Percentiles rank a stretch among this genome's conserved stretches.
Evolutionary conservation across 208 protist genomes (phyloP).

Genomic region (Acanthamoeba polyphaga): DNA sequence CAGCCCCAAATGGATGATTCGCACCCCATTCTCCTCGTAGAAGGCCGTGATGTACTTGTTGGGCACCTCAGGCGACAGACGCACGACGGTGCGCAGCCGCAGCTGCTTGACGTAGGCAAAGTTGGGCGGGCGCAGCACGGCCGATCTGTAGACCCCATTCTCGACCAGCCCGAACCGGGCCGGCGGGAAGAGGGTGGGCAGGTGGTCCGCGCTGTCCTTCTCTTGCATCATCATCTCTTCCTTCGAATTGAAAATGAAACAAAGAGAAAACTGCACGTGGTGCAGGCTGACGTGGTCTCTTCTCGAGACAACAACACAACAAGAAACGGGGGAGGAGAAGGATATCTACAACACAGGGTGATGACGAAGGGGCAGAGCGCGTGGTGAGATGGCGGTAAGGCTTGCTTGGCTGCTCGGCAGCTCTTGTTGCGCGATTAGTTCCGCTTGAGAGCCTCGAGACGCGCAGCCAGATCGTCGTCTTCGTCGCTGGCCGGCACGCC

Average conservation of each 20-base stretch:
- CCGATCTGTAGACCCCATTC: constrained; percentile 95
- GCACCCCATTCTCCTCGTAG: constrained; percentile 94
- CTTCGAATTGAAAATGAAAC: background rate
- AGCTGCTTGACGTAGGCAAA: constrained; percentile 97
- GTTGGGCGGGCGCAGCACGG: constrained; percentile 94
- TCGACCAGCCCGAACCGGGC: constrained; percentile 96
- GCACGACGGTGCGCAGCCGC: constrained; percentile 95
- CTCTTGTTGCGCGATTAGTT: background rate
- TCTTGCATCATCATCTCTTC: background rate
- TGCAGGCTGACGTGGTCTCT: no score
- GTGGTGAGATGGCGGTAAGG: no score
- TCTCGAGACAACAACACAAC: no score
- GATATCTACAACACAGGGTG: no score
- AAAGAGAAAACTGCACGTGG: no score
- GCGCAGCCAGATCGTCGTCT: background rate
- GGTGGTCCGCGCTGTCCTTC: background rate
- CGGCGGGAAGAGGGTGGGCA: constrained; percentile 88
- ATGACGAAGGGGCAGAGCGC: no score
- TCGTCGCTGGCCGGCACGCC: background rate
- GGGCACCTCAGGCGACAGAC: constrained; percentile 94
- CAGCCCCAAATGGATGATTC: constrained; percentile 87
- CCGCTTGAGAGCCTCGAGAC: constrained; percentile 24
- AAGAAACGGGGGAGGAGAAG: no score
- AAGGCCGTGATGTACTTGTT: constrained; percentile 94
- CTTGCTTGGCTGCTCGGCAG: no score